Conservation (phyloP, 805 yeast genomes). For the Cyberlindnera lachancei region DNA sequence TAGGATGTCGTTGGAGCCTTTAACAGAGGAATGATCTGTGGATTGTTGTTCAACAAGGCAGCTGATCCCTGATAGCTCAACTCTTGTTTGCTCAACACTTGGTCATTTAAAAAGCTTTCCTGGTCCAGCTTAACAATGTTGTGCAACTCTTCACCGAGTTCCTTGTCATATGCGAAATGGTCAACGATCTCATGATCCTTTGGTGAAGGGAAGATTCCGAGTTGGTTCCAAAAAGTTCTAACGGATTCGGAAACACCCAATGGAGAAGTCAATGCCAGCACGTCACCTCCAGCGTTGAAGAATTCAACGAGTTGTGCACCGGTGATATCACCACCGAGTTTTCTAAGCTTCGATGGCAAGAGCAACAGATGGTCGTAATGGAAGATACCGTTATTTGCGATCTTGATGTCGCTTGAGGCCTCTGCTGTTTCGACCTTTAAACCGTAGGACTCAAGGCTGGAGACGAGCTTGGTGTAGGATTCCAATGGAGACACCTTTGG, state of each 20-base stretch:
- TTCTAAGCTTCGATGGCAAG: constrained; percentile 49
- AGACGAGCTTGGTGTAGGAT: constrained; percentile 8
- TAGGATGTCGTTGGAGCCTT: constrained; percentile 60
- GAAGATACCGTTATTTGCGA: constrained; percentile 37
- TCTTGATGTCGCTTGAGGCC: constrained; percentile 17
- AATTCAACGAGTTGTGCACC: constrained; percentile 50
- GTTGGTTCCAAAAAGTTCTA: constrained; percentile 61
- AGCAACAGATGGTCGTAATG: constrained; percentile 49
- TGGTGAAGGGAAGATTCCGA: constrained; percentile 83
- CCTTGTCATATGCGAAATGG: constrained; percentile 41
- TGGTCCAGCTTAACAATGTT: constrained; percentile 15
- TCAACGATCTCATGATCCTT: constrained; percentile 58
- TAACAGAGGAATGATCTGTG: constrained; percentile 62
- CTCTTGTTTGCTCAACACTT: constrained; percentile 19
- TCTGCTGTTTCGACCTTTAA: constrained; percentile 26
- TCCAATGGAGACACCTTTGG: constrained; percentile 16
- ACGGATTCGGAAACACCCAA: constrained; percentile 50
- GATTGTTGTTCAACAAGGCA: constrained; percentile 64
- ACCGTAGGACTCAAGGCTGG: constrained; percentile 21
- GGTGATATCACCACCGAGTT: constrained; percentile 31
- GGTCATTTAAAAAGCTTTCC: constrained; percentile 12
- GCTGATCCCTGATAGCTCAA: constrained; percentile 47
- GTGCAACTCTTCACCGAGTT: constrained; percentile 21
- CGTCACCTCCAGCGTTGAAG: constrained; percentile 62
- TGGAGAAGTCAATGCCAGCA: constrained; percentile 54